A percentile compares a stretch with the other conserved stretches of the same genome.
Evolutionary conservation across 805 yeast genomes (phyloP).

Genomic region (baker's yeast (Saccharomyces cerevisiae)): DNA sequence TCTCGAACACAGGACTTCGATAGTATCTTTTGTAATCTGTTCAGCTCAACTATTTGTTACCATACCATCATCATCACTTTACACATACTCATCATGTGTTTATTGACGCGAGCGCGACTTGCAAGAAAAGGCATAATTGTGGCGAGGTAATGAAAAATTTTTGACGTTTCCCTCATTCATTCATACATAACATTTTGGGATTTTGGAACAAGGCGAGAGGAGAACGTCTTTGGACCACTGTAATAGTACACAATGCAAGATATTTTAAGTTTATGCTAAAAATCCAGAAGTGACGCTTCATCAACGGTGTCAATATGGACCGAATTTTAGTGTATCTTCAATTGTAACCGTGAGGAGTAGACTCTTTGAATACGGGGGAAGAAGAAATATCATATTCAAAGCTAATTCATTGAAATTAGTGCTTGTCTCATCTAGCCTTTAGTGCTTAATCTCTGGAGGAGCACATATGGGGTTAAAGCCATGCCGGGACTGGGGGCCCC

Average conservation of each 20-base stretch:
- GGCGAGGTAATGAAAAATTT: neutral
- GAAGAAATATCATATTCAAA: neutral
- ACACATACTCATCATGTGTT: neutral
- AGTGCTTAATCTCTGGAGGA: neutral
- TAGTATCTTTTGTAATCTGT: neutral
- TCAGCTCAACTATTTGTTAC: neutral
- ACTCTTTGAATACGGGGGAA: neutral
- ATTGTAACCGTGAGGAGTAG: neutral
- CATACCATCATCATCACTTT: neutral
- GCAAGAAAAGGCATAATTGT: neutral
- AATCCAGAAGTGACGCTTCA: too few relatives aligned
- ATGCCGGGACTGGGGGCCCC: neutral
- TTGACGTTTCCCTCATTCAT: neutral
- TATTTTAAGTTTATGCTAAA: too few relatives aligned
- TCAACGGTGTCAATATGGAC: neutral
- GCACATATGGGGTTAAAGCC: neutral
- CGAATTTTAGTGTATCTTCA: neutral
- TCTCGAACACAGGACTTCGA: neutral
- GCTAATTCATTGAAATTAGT: neutral
- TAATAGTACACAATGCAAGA: neutral
- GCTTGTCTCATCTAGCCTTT: neutral
- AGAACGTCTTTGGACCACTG: neutral
- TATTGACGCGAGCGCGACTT: neutral
- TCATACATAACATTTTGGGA: neutral
- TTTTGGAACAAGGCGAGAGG: neutral